Base-by-base conservation (phyloP, 1,284 basidiomycete species). In the Microbotryum lychnidis-dioicae region DNA sequence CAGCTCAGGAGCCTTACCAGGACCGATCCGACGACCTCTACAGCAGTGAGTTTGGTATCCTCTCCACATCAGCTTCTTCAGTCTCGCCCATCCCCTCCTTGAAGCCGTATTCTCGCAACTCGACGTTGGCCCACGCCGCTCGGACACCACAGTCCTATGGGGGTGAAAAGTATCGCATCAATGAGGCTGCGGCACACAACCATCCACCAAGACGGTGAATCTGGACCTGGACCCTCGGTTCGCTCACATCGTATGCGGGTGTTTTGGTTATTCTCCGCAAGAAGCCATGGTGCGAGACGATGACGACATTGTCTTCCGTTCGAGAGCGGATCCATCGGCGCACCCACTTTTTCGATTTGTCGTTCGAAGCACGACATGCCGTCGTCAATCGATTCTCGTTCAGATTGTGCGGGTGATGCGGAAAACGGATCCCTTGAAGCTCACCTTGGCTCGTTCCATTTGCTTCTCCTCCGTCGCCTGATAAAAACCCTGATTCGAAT, bases 261-360 rank as follows among this genome's bases (percentile, higher is more conserved):
- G 59, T 59, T 47, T 64, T 64, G 45, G 60, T 61, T 4, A 68
- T 53, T 46, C 64, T 18, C 20, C 67, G 31, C 37, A 68, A 31
- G 44, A 62, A 46, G 18, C 67, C 67, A 14, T 63, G 62, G 33
- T 68, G 67, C 31, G 54, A 58, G 4, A 68, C 64, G n/a, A 64
- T 57, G 18, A 68, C 62, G 29, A 68, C 60, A 16, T 44, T 57
- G 31, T 56, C 56, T 33, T 57, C 60, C 45, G 57, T 50, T 2
- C 60, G n/a, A 10, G 53, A 46, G 33, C 62, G 52, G 21, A 68
- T 37, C 49, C 59, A 68, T 25, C 53, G 20, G 8, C 67, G 46
- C 14, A 64, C 62, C 67, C 67, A 68, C 29, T 42, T 31, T 31
- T 31, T 47, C 37, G 37, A 42, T 42, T 31, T 5, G 37, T 42